Evolutionary conservation across 306 rosid species (phyloP).

Genomic region (Benincasa hispida): DNA sequence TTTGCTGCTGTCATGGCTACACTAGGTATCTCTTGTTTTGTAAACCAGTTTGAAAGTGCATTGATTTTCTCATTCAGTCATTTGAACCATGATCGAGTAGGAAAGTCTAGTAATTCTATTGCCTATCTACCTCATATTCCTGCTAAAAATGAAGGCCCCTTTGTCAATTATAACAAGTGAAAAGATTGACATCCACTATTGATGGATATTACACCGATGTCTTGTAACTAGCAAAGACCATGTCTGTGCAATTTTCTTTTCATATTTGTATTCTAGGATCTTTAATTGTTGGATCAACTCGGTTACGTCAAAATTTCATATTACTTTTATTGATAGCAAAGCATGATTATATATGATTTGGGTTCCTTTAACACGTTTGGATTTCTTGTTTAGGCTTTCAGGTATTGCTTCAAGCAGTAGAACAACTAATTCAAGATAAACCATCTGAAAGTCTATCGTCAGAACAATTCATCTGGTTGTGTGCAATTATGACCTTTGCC

Average conservation of each 20-base stretch:
- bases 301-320: background rate
- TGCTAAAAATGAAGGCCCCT: background rate
- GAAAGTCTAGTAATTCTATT: background rate
- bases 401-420: conserved; percentile 56
- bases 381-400: conserved; percentile 63
- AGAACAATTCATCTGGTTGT: conserved; percentile 56
- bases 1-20: conserved; percentile 98
- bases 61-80: background rate
- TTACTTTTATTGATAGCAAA: background rate
- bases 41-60: conserved; percentile 1
- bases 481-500: conserved; percentile 65
- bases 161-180: background rate
- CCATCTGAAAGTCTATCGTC: conserved; percentile 41
- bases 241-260: background rate
- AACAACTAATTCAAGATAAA: conserved; percentile 36
- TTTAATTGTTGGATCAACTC: background rate
- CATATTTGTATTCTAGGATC: background rate
- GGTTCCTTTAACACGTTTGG: background rate
- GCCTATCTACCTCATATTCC: background rate
- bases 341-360: background rate
- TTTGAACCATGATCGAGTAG: background rate
- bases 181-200: background rate
- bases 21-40: conserved; percentile 35
- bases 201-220: background rate
- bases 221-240: background rate